These are phyloP conservation scores for Bipolaris bicolor DNA, from an alignment of 2,329 filamentous ascomycete species.

Conservation along the genomic window DNA sequence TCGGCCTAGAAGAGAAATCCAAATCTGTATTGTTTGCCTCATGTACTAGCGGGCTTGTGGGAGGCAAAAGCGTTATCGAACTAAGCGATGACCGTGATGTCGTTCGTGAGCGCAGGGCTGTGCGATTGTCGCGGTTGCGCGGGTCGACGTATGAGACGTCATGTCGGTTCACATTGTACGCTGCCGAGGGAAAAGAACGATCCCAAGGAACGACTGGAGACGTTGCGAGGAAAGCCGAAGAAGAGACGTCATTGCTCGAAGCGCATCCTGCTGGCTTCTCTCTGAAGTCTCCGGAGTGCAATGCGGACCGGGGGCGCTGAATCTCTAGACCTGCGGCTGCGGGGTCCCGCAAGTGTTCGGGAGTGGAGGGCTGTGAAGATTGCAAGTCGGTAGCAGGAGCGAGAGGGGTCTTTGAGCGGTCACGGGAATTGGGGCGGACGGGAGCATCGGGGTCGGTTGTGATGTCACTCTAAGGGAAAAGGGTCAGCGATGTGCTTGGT, in stretches of 20 bases:
- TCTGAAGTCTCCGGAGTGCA: constrained; percentile 68
- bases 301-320: constrained; percentile 78
- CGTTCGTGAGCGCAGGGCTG: constrained; percentile 52
- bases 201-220: constrained; percentile 67
- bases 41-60: constrained; percentile 90
- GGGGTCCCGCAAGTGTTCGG: constrained; percentile 36
- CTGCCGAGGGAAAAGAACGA: constrained; percentile 51
- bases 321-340: constrained; percentile 61
- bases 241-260: constrained; percentile 17
- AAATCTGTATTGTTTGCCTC: constrained; percentile 83
- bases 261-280: constrained; percentile 51
- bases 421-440: constrained; percentile 31
- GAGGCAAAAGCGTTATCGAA: constrained; percentile 82
- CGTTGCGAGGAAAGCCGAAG: constrained; percentile 46
- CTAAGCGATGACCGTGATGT: constrained; percentile 68
- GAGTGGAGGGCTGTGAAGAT: constrained; percentile 39
- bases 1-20: constrained; percentile 61
- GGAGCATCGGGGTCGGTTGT: constrained; percentile 19
- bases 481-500: constrained; percentile 21
- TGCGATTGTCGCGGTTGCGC: constrained; percentile 27
- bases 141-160: constrained; percentile 26
- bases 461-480: constrained; percentile 22
- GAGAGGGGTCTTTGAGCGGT: constrained; percentile 42
- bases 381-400: constrained; percentile 46
- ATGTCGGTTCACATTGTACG: constrained; percentile 28